Conservation (phyloP, 305 asterid genomes). For the Plantago rigida region DNA sequence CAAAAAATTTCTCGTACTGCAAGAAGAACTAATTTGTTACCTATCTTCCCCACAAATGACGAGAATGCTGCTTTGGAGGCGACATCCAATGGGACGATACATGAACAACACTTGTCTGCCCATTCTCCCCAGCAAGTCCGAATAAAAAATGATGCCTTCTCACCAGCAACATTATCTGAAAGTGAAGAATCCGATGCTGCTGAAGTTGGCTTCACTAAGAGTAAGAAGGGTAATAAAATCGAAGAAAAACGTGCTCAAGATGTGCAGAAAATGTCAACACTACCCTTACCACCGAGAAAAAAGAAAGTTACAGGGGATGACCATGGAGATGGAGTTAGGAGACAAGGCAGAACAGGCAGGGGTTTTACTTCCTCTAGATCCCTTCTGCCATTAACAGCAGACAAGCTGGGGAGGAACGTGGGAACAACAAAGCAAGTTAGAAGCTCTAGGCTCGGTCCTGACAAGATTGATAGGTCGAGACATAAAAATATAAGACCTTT, state of each 20-base stretch:
- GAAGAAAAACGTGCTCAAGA: constrained; percentile 59
- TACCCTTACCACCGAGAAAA: constrained; percentile 73
- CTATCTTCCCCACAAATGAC: constrained; percentile 56
- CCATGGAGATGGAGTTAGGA: constrained; percentile 62
- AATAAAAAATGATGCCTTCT: constrained; percentile 52
- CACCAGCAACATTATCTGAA: constrained; percentile 69
- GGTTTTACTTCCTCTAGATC: constrained; percentile 62
- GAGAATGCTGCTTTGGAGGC: constrained; percentile 46
- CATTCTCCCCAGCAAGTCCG: constrained; percentile 65
- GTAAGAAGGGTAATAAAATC: constrained; percentile 52
- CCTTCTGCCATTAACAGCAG: constrained; percentile 51
- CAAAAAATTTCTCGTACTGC: constrained; percentile 78
- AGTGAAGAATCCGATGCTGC: constrained; percentile 80
- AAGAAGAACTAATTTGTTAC: constrained; percentile 62
- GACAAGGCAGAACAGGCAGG: constrained; percentile 84
- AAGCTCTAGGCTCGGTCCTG: constrained; percentile 70
- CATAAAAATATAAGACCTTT: constrained; percentile 10
- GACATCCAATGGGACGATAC: constrained; percentile 38
- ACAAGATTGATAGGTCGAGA: constrained; percentile 64
- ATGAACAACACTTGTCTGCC: constrained; percentile 53
- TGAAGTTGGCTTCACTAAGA: constrained; percentile 59
- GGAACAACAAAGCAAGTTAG: constrained; percentile 80
- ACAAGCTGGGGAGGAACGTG: constrained; percentile 58
- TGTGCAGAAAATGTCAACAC: constrained; percentile 70
- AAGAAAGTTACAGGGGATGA: constrained; percentile 53